Base-by-base conservation (phyloP, 176 grass and related monocot species). In the Musa acuminata region DNA sequence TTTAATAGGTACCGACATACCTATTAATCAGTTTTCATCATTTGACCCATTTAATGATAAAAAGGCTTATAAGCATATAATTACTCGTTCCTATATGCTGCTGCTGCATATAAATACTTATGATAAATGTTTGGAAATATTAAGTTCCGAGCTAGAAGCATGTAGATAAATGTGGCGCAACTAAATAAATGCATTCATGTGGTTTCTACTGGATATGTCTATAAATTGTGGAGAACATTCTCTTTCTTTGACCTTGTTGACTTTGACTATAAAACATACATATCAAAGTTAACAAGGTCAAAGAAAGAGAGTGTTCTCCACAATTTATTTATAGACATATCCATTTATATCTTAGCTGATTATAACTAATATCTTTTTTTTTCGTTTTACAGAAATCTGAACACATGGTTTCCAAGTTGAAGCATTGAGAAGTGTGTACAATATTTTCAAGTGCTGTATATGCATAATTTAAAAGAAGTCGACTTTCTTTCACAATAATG, bases 321-420 rank as follows among this genome's bases (percentile, higher is more conserved):
- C 48, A 49, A 20, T 51, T 51, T n/a, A n/a, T n/a, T n/a, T 71
- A 51, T 14, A 71, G 1, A 20, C 51, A n/a, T 51, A 1, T 72
- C 13, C 49, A 52, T 22, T 1, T 20, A 24, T 72, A 17, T 57
- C 11, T 13, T 57, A 57, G 54, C 54, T 52, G 2, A 54, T 73
- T 26, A 10, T 73, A 54, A 25, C 43, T 73, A n/a, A 73, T 73
- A 24, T 54, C 35, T 53, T 73, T 13, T 73, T 14, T 24, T 20
- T 22, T 22, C 13, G 17, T 74, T 22, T 27, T 11, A 26, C 72
- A 74, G 72, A 74, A 55, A n/a, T 74, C 72, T 3, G 72, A 74
- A 9, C 72, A 74, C 23, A 74, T 74, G 72, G 51, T 74, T 17
- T 74, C 72, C 52, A 74, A 17, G 51, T 55, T 29, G 52, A 73